These are phyloP conservation scores for Colletotrichum sp. DNA, from an alignment of 2,329 filamentous ascomycete species.

Conservation along the genomic window DNA sequence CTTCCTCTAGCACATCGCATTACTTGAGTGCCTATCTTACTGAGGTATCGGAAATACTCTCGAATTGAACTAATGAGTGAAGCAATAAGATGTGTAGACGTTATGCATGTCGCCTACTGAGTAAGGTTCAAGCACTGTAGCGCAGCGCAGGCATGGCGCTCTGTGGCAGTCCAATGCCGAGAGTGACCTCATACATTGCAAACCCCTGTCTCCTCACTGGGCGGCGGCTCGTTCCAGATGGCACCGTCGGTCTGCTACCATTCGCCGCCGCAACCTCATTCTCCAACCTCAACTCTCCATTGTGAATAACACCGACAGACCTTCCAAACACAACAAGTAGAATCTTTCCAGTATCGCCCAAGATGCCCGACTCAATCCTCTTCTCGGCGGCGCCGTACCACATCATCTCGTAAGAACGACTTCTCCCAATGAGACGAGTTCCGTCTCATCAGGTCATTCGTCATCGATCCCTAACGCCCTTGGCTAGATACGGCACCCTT, in stretches of 20 bases:
- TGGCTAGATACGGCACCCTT: conserved; percentile 79
- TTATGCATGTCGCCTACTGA: neutral
- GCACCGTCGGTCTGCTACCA: neutral
- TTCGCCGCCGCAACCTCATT: neutral
- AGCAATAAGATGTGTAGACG: neutral
- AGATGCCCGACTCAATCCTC: conserved; percentile 58
- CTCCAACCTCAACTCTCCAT: neutral
- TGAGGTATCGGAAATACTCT: neutral
- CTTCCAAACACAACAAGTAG: neutral
- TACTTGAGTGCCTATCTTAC: neutral
- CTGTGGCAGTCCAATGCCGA: neutral
- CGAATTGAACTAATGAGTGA: neutral
- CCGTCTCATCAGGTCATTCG: neutral
- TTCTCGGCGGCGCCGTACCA: conserved; percentile 76
- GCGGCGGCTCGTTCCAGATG: neutral
- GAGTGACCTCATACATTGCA: conserved; percentile 21
- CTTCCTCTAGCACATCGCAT: neutral
- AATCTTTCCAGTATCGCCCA: conserved; percentile 20
- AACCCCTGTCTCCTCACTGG: conserved; percentile 11
- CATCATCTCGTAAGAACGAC: conserved; percentile 66
- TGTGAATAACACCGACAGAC: neutral
- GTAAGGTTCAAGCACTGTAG: neutral
- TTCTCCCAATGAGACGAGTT: neutral
- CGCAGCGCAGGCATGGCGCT: neutral
- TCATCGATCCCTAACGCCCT: conserved; percentile 7